Conservation (phyloP, 2,329 filamentous ascomycete genomes). For the Diplodia intermedia region DNA sequence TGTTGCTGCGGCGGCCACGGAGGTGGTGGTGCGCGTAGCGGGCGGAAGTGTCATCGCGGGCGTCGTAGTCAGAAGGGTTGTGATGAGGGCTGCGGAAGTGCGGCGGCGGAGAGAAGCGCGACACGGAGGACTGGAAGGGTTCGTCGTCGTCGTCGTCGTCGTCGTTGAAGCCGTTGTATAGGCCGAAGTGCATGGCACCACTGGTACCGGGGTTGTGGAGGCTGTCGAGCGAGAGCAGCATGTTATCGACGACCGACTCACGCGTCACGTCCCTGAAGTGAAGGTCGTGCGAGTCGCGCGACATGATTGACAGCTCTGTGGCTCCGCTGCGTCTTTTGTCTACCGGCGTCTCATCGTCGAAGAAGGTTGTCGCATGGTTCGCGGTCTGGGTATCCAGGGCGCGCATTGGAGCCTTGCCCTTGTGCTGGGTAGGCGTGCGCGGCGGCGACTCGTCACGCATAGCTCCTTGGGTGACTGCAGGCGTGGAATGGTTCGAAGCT, state of each 20-base stretch:
- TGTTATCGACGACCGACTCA: slow-evolving; percentile 93
- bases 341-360: slow-evolving; percentile 34
- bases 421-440: slow-evolving; percentile 25
- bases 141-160: slow-evolving; percentile 52
- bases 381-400: slow-evolving; percentile 15
- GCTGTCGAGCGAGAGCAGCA: slow-evolving; percentile 91
- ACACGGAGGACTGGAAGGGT: slow-evolving; percentile 48
- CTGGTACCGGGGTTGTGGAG: slow-evolving; percentile 52
- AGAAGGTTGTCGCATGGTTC: slow-evolving; percentile 30
- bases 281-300: slow-evolving; percentile 80
- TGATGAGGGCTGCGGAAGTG: slow-evolving; percentile 60
- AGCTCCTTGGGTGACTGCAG: slow-evolving; percentile 19
- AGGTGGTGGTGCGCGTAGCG: slow-evolving; percentile 52
- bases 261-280: slow-evolving; percentile 80
- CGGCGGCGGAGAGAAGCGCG: slow-evolving; percentile 41
- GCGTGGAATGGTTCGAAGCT: slow-evolving; percentile 18
- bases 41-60: slow-evolving; percentile 44
- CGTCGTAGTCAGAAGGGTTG: slow-evolving; percentile 61
- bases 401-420: slow-evolving; percentile 30
- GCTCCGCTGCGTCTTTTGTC: slow-evolving; percentile 32
- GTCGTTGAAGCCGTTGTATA: slow-evolving; percentile 50
- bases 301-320: slow-evolving; percentile 23
- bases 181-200: slow-evolving; percentile 39
- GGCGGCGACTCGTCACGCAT: slow-evolving; percentile 33
- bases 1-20: slow-evolving; percentile 75